phyloP scores from a whole-genome alignment of 2,329 filamentous ascomycete genomes.

The Colletotrichum lini region DNA sequence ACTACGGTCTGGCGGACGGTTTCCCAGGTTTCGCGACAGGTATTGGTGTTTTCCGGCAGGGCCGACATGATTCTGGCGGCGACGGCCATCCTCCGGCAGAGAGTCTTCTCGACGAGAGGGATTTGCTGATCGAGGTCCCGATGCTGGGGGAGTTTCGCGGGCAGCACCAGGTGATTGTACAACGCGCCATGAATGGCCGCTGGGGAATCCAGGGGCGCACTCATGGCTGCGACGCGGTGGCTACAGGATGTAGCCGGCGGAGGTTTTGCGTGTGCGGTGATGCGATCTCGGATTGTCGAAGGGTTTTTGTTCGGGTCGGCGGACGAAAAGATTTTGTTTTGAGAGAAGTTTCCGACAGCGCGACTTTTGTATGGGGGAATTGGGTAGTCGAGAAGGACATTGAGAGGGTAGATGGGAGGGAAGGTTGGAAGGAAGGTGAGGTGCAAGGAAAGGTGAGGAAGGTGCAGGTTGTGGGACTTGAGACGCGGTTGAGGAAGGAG shows the following conservation, averaged over 20 bases:
- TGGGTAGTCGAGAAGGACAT: too few species aligned
- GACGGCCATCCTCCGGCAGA: slow-evolving; percentile 14
- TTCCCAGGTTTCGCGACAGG: neutral
- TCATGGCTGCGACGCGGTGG: neutral
- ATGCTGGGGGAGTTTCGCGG: slow-evolving; percentile 33
- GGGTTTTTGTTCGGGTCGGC: too few species aligned
- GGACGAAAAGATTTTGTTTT: too few species aligned
- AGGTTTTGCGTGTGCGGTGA: neutral
- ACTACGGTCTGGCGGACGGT: slow-evolving; percentile 17
- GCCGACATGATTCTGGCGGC: slow-evolving; percentile 24
- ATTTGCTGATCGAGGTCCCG: slow-evolving; percentile 26
- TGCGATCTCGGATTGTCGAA: neutral
- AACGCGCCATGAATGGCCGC: slow-evolving; percentile 30
- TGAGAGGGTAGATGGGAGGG: neutral
- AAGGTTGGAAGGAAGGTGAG: neutral
- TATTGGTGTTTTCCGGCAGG: neutral
- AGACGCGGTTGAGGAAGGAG: neutral
- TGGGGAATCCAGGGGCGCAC: slow-evolving; percentile 2
- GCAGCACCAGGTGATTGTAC: slow-evolving; percentile 34
- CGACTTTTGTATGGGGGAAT: too few species aligned
- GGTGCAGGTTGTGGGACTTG: neutral
- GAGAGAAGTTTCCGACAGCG: too few species aligned
- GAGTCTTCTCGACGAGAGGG: slow-evolving; percentile 19
- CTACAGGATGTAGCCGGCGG: neutral
- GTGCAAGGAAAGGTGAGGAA: neutral